Percentiles rank a stretch among this genome's conserved stretches.
phyloP scores from a whole-genome alignment of 2,329 filamentous ascomycete species.

The Cladosporium oxysporum region DNA sequence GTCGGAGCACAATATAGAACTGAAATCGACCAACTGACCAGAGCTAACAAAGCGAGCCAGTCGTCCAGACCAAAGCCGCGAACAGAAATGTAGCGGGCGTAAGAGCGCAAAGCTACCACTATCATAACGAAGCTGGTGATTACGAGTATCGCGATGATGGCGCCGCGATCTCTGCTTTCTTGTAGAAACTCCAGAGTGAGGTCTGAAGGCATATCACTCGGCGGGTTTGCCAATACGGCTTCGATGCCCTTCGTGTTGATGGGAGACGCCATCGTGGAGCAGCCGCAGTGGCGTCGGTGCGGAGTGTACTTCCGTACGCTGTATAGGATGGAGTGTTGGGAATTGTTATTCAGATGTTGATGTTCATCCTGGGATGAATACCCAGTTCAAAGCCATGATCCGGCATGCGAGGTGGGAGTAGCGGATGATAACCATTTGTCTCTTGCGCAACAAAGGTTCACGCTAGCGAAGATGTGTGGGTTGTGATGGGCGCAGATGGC shows the following conservation, averaged over 20 bases:
- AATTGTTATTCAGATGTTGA: neutral
- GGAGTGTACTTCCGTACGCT: neutral
- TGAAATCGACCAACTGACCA: neutral
- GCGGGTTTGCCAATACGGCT: neutral
- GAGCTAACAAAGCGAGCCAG: conserved; percentile 35
- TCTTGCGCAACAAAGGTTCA: conserved; percentile 5
- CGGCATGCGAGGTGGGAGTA: neutral
- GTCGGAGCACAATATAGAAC: too few species aligned
- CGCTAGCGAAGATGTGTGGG: neutral
- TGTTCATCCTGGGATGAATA: neutral
- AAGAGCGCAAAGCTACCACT: conserved; percentile 40
- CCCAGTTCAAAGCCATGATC: neutral
- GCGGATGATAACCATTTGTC: neutral
- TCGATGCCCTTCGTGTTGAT: conserved; percentile 19
- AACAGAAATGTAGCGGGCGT: conserved; percentile 42
- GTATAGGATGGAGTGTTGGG: neutral
- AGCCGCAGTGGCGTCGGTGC: neutral
- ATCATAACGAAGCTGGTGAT: conserved; percentile 40
- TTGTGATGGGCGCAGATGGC: neutral
- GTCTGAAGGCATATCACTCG: conserved; percentile 39
- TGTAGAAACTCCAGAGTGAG: conserved; percentile 41
- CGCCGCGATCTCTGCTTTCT: conserved; percentile 41
- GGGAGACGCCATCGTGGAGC: conserved; percentile 18
- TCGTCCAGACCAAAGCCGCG: conserved; percentile 45
- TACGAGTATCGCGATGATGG: conserved; percentile 45